Evolutionary conservation across 78 protist genomes (phyloP), one percentile per base, ranked within the genome.

Genomic region (Goniomonas avonlea): DNA sequence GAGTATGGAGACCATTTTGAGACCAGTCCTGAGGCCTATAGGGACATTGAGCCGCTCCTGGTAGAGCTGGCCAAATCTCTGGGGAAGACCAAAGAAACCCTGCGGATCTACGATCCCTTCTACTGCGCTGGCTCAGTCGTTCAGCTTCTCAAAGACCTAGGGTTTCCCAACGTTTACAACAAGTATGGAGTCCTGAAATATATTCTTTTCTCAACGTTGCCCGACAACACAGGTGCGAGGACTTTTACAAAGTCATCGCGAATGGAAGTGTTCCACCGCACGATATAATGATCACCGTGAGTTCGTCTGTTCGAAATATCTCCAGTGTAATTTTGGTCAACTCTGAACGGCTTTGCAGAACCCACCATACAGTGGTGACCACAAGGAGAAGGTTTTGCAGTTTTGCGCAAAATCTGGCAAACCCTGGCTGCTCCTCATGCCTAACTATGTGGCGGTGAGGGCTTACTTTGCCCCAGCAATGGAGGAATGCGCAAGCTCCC

Each of bases 1-100:
- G 78, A 73, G 11, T 73, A 47, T 32, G 59, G 59, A 5, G 78
- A 73, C 43, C 78, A 73, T 45, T 73, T 73, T 32, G 78, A 73
- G 15, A 73, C 78, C 27, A 47, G 45, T 11, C 34, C 11, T 7
- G 34, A 48, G 8, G 78, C 78, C 31, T 11, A 43, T 13, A 23
- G 27, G 17, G 78, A 73, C 61, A 73, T 73, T 15, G 56, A 48
- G 18, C 56, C 56, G 56, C 18, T 48, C 18, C 56, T 48, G 29
- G 18, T 18, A 48, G 74, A 8, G 50, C 50, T 68, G 18, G 35
- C 9, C 27, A 41, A 68, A 15, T 29, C 35, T 23, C 20, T 68
- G 74, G 39, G 23, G 23, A 70, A 45, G 20, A 17, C 15, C 32
- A 17, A 17, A n/a, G 38, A 40, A 23, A 20, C 13, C 32, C 56